Evolutionary conservation across 192 early-diverging fungal species (phyloP), one percentile per base, ranked within the genome.

Genomic region (Coemansia javaensis): DNA sequence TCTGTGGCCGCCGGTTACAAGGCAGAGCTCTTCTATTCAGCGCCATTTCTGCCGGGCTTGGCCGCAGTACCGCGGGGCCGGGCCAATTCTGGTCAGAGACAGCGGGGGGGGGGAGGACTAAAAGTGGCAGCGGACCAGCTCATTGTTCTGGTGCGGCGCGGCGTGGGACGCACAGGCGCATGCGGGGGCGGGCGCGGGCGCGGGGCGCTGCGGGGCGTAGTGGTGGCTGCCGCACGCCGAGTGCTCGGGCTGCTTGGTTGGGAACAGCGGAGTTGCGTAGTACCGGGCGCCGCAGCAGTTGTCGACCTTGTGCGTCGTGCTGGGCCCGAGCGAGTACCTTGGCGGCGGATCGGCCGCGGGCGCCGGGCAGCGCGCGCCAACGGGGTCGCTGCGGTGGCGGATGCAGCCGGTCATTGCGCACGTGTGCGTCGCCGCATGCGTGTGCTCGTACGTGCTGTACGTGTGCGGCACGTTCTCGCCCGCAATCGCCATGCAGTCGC

Each of bases 401-500:
- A 47, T 32, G 5, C n/a, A 23, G 2, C 67, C 59, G 0, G 50
- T 38, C 55, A 58, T 53, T 5, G 67, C 60, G 21, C 67, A 71
- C 8, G 67, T 59, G 40, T 71, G 67, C 11, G 24, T 17, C 1
- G 45, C 20, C 5, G 67, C 59, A 30, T 71, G 67, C 1, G 51
- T 50, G 39, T 71, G 67, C 10, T 34, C 56, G 38, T 54, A 53
- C 2, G 67, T 71, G 43, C 59, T 63, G 27, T 63, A 37, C 11
- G 49, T 38, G 24, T 63, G 59, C 15, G 67, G 60, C 15, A 71
- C 53, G 47, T 54, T 52, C 30, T 51, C 59, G 9, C 67, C 67
- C 4, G 67, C 67, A 11, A 51, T 50, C 5, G 67, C 49, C 67
- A 71, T 71, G 42, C 67, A 71, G 48, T 71, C 67, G 51, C 67